Conservation (phyloP, 352 stramenopile genomes). For the Pythium guiyangense region DNA sequence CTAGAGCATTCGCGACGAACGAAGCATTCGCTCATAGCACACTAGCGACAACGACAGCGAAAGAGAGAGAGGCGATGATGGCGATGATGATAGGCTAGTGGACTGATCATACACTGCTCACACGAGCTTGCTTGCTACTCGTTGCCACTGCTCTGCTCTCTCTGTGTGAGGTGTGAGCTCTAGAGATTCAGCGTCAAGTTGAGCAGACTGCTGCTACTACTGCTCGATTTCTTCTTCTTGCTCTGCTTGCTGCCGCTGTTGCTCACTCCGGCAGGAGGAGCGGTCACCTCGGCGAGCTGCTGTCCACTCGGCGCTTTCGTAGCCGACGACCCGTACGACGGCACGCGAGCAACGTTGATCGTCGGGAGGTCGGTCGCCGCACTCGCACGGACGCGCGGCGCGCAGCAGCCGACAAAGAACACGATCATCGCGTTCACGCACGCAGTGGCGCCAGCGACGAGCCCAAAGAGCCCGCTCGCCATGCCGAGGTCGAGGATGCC, state of each 20-base stretch:
- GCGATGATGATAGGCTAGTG: neutral
- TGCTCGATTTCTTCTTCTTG: conserved; percentile 4
- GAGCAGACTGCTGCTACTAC: conserved; percentile 8
- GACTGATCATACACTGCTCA: neutral
- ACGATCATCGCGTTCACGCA: conserved; percentile 39
- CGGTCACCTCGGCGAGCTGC: neutral
- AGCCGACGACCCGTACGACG: conserved; percentile 13
- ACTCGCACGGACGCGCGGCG: conserved; percentile 10
- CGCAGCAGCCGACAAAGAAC: conserved; percentile 26
- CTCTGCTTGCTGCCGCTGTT: conserved; percentile 1
- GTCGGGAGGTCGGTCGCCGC: conserved; percentile 1
- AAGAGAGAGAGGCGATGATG: neutral
- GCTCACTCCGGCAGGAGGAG: neutral
- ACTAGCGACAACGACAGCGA: neutral
- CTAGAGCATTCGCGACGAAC: neutral
- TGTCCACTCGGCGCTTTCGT: neutral
- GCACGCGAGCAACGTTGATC: conserved; percentile 9
- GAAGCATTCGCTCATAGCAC: too few relatives aligned
- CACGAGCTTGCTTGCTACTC: neutral
- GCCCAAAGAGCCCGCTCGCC: conserved; percentile 31
- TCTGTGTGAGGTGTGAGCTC: neutral
- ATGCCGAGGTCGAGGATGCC: conserved; percentile 57
- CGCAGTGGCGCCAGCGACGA: conserved; percentile 28
- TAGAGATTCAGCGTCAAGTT: conserved; percentile 12
- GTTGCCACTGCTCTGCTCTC: neutral